Percentiles rank a stretch among this genome's conserved stretches.
phyloP scores from a whole-genome alignment of 129 eudicot species.

The Kitagawia praeruptora region DNA sequence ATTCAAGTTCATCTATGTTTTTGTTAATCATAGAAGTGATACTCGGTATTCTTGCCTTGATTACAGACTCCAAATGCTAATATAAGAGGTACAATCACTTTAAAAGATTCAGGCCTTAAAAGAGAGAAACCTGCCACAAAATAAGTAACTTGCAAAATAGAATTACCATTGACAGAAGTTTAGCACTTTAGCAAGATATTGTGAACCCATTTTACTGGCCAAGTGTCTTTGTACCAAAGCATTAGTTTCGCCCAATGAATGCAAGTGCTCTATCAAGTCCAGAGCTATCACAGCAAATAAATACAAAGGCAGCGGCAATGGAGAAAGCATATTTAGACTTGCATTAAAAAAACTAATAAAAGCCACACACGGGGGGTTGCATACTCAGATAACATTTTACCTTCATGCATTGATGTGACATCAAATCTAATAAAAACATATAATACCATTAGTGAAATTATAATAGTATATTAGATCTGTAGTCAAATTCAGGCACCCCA shows the following conservation, averaged over 20 bases:
- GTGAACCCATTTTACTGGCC: too few species aligned
- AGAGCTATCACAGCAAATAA: constrained; percentile 36
- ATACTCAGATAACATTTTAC: not conserved
- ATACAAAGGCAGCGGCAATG: not conserved
- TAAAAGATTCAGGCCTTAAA: too few species aligned
- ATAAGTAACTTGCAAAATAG: too few species aligned
- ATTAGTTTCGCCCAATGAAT: constrained; percentile 92
- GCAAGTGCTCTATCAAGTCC: constrained; percentile 93
- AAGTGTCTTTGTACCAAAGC: constrained; percentile 67
- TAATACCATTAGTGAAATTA: not conserved
- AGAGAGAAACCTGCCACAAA: too few species aligned
- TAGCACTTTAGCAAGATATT: too few species aligned
- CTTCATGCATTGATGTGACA: not conserved
- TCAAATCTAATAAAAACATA: too few species aligned
- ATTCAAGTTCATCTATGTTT: too few species aligned
- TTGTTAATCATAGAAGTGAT: too few species aligned
- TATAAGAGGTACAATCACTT: too few species aligned
- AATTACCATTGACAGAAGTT: too few species aligned
- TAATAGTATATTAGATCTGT: not conserved
- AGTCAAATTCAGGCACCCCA: not conserved
- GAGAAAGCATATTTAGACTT: not conserved
- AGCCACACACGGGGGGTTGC: not conserved
- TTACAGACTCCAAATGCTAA: too few species aligned
- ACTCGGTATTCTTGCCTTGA: too few species aligned
- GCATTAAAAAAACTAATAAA: not conserved